phyloP scores from a whole-genome alignment of 257 asterid species.

The Mentha longifolia region DNA sequence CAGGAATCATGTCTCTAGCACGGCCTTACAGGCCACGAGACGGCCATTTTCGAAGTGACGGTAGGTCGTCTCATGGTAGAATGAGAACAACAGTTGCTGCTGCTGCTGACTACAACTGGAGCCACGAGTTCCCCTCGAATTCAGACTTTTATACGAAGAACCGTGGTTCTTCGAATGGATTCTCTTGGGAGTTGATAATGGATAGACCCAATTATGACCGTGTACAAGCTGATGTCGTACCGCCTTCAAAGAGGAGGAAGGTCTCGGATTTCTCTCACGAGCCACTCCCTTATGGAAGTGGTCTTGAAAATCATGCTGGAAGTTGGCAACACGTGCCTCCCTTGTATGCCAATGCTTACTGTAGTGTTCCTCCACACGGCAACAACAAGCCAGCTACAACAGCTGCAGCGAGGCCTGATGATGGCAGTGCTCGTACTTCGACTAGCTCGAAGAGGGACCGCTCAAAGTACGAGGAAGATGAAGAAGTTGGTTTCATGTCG shows the following conservation, averaged over 20 bases:
- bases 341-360: conserved; percentile 37
- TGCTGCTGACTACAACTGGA: too few species aligned
- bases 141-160: too few species aligned
- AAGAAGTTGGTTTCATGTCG: conserved; percentile 66
- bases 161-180: too few species aligned
- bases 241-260: conserved; percentile 75
- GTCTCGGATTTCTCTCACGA: conserved; percentile 59
- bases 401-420: conserved; percentile 42
- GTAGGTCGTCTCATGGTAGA: too few species aligned
- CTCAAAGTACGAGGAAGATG: conserved; percentile 69
- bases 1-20: too few species aligned
- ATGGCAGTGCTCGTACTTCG: conserved; percentile 40
- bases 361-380: conserved; percentile 31
- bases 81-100: too few species aligned
- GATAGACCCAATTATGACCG: conserved; percentile 41
- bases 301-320: conserved; percentile 33
- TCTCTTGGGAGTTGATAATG: too few species aligned
- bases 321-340: conserved; percentile 41
- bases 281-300: conserved; percentile 27
- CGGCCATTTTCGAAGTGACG: too few species aligned
- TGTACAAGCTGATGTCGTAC: conserved; percentile 49
- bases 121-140: too few species aligned
- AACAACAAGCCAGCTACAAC: conserved; percentile 39
- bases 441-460: conserved; percentile 66
- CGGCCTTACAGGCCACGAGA: too few species aligned